Evolutionary conservation across 106 monocot genomes (phyloP).

Genomic region (Chionographis japonica): DNA sequence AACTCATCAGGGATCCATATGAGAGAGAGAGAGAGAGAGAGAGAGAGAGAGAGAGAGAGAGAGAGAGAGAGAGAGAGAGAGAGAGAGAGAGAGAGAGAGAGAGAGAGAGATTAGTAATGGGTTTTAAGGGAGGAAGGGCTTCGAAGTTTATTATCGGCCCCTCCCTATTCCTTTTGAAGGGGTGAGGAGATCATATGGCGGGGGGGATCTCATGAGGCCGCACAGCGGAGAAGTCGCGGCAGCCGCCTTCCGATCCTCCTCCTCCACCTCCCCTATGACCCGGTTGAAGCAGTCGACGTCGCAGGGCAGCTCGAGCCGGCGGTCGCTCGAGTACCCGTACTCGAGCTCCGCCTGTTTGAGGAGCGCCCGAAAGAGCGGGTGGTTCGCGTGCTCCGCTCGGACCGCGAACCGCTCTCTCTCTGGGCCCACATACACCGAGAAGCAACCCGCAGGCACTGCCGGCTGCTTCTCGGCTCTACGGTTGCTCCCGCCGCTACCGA

Average conservation of each 20-base stretch:
- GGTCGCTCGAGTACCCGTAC: slow-evolving; percentile 39
- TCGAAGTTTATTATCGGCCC: too few relatives aligned
- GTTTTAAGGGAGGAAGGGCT: too few relatives aligned
- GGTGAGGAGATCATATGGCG: background rate
- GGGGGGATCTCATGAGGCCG: slow-evolving; percentile 20
- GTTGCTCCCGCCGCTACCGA: background rate
- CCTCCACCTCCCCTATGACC: slow-evolving; percentile 49
- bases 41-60: too few relatives aligned
- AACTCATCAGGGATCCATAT: too few relatives aligned
- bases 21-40: too few relatives aligned
- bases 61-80: too few relatives aligned
- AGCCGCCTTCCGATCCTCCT: slow-evolving; percentile 6
- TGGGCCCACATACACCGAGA: slow-evolving; percentile 52
- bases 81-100: too few relatives aligned
- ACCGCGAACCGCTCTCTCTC: slow-evolving; percentile 48
- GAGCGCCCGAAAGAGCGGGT: slow-evolving; percentile 45
- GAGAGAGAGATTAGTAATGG: too few relatives aligned
- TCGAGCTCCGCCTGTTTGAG: slow-evolving; percentile 55
- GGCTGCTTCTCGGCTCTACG: background rate
- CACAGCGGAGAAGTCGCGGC: slow-evolving; percentile 2
- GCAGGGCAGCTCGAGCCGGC: slow-evolving; percentile 50
- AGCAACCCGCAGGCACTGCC: slow-evolving; percentile 33
- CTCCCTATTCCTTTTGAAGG: too few relatives aligned
- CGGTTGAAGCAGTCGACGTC: slow-evolving; percentile 27
- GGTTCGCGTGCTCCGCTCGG: slow-evolving; percentile 43